A percentile compares a stretch with the other conserved stretches of the same genome.
Evolutionary conservation across 495 filamentous ascomycete genomes (phyloP).

Genomic region (Massariosphaeria phaeospora): DNA sequence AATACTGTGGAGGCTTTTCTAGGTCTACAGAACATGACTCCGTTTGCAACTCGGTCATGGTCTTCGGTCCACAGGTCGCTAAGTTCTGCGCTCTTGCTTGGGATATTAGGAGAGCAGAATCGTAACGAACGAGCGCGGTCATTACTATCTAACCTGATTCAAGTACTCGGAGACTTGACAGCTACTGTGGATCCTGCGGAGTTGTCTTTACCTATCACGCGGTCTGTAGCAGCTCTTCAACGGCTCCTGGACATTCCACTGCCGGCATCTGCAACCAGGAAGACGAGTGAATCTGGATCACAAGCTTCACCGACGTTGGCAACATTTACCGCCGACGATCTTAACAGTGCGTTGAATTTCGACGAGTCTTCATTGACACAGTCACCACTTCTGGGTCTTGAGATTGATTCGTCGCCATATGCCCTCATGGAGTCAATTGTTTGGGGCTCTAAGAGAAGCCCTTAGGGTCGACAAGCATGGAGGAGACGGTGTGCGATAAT

Average conservation of each 20-base stretch:
- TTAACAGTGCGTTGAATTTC: slow-evolving; percentile 25
- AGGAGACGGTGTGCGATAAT: too few species aligned
- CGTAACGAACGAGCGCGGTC: slow-evolving; percentile 39
- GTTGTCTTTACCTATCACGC: slow-evolving; percentile 38
- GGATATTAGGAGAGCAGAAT: slow-evolving; percentile 53
- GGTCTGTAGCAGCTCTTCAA: slow-evolving; percentile 36
- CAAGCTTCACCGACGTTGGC: slow-evolving; percentile 23
- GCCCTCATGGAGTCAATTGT: slow-evolving; percentile 34
- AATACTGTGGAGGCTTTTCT: slow-evolving; percentile 66
- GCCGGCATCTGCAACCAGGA: not conserved
- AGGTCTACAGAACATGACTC: slow-evolving; percentile 61
- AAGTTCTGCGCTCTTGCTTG: slow-evolving; percentile 60
- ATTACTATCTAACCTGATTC: slow-evolving; percentile 35
- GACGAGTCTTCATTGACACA: slow-evolving; percentile 21
- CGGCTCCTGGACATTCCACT: slow-evolving; percentile 25
- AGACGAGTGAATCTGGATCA: slow-evolving; percentile 17
- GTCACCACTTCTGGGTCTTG: slow-evolving; percentile 24
- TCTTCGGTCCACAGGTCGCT: slow-evolving; percentile 62
- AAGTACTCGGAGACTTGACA: slow-evolving; percentile 37
- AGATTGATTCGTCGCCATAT: slow-evolving; percentile 30
- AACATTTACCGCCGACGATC: slow-evolving; percentile 23
- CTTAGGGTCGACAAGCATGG: slow-evolving; percentile 10
- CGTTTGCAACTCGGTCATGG: slow-evolving; percentile 62
- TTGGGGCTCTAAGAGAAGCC: slow-evolving; percentile 29
- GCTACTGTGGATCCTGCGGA: slow-evolving; percentile 38